Evolutionary conservation across 75 land plant species (phyloP), one percentile per base, ranked within the genome.

Genomic region (Adiantum capillusveneris): DNA sequence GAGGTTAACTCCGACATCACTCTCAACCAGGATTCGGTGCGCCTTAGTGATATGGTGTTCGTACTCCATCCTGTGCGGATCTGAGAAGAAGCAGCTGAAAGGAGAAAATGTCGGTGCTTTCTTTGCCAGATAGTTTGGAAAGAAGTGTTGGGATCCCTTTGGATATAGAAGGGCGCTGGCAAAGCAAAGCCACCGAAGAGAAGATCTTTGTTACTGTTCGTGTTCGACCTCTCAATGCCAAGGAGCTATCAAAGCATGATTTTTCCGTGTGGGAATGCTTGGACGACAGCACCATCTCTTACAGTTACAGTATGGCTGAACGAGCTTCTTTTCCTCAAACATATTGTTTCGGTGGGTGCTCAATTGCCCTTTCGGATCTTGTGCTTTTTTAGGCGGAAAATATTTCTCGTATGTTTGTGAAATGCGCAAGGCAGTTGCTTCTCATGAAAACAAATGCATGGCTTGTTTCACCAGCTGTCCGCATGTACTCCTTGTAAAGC

Each of bases 141-240:
- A 34, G 37, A 34, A 9, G 37, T 34, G 37, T 9, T 34, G 37
- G 37, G 9, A 9, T 34, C 37, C 37, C 37, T 34, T 34, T 9
- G 3, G 37, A 34, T 3, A 34, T 34, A 9, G 37, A 34, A 34
- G 37, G 37, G 37, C 37, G 37, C 37, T 34, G 37, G 37, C 37
- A 34, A 5, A 34, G 37, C 27, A 73, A 43, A 62, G 64, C 57
- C 0, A 79, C 63, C 56, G 86, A 86, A 67, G 90, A 86, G 77
- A 86, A 86, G 63, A 86, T 83, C 31, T 75, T 78, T 27, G 90
- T 86, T 6, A 86, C 86, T 0, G 86, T 86, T 0, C 43, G 90
- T 21, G 68, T 86, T 14, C 65, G 90, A 70, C 93, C 93, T 31
- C 60, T 81, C 9, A 81, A 59, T 57, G 74, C 69, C 29, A 78